Conservation (phyloP, 192 early-diverging fungal genomes). For the Neocallimastix lanati region DNA sequence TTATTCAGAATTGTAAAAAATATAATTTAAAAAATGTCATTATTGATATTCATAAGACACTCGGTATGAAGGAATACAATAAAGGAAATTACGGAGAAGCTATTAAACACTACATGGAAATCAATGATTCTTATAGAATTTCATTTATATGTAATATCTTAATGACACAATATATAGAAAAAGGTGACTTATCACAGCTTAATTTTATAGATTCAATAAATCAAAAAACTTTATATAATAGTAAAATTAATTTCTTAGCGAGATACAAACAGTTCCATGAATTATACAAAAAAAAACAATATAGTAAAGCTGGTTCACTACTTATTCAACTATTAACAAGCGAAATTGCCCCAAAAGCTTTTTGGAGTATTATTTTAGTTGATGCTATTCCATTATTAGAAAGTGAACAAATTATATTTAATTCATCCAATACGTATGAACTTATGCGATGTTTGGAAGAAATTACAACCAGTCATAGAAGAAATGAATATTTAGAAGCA, state of each 20-base stretch:
- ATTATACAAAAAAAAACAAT: not conserved
- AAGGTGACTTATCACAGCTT: conserved; percentile 12
- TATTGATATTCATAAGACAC: not conserved
- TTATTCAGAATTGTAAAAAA: not conserved
- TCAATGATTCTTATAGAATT: conserved; percentile 20
- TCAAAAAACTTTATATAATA: conserved; percentile 7
- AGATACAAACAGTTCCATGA: not conserved
- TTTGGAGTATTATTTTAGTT: conserved; percentile 24
- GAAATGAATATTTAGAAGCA: conserved; percentile 1
- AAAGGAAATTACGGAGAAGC: conserved; percentile 37
- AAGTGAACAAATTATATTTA: conserved; percentile 32
- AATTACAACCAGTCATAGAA: conserved; percentile 9
- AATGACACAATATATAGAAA: conserved; percentile 23
- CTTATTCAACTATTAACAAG: conserved; percentile 21
- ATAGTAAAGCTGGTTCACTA: conserved; percentile 13
- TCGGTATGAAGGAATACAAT: conserved; percentile 12
- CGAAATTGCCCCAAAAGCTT: conserved; percentile 27
- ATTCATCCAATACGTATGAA: conserved; percentile 30
- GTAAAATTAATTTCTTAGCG: not conserved
- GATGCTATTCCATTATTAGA: conserved; percentile 45
- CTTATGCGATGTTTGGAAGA: conserved; percentile 49
- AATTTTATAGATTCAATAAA: conserved; percentile 28
- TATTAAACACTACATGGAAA: conserved; percentile 36
- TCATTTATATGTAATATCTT: conserved; percentile 32
- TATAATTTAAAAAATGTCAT: not conserved